Evolutionary conservation across 306 rosid species (phyloP), one percentile per base, ranked within the genome.

Genomic region (Abrus precatorius): DNA sequence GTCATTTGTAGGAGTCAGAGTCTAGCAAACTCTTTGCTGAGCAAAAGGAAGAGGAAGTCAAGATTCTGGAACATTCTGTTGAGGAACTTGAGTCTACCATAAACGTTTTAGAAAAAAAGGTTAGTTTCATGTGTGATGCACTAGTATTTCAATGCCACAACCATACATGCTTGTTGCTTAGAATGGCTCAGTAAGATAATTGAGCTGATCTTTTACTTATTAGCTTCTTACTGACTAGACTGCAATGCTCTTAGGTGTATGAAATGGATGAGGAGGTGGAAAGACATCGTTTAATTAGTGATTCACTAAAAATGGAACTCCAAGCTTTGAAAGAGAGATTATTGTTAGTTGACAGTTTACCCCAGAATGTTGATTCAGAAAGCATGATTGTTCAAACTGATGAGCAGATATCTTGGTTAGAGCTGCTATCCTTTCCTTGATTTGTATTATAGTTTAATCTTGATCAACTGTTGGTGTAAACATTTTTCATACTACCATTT

Each of bases 71-170:
- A 82, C 87, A 57, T 81, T 95, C 99, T 74, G 88, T 95, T 82
- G 99, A 93, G 85, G 99, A 95, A 87, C 98, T 95, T 56, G 99
- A 95, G 79, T 80, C 89, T 77, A 95, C 99, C 80, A 88, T 95
- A 81, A 89, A 95, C 89, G 95, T 93, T 79, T 86, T 95, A 65
- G 99, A 95, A 89, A 89, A 87, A 75, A 95, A 93, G 99, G 99
- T 95, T 67, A 67, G 85, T 69, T 89, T 43, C 53, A 5, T 69
- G 12, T 32, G 27, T 2, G 44, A 54, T 47, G 59, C 67, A 54
- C 40, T 29, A 71, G 38, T 74, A 34, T 82, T 60, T 67, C 67
- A 30, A 27, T 68, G 9, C 54, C 57, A 40, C 28, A 53, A 61
- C 44, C 12, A 3, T 63, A 20, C 69, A 68, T 47, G 75, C 72